phyloP scores from a whole-genome alignment of 2,329 filamentous ascomycete genomes.

The Colletotrichum sojae region DNA sequence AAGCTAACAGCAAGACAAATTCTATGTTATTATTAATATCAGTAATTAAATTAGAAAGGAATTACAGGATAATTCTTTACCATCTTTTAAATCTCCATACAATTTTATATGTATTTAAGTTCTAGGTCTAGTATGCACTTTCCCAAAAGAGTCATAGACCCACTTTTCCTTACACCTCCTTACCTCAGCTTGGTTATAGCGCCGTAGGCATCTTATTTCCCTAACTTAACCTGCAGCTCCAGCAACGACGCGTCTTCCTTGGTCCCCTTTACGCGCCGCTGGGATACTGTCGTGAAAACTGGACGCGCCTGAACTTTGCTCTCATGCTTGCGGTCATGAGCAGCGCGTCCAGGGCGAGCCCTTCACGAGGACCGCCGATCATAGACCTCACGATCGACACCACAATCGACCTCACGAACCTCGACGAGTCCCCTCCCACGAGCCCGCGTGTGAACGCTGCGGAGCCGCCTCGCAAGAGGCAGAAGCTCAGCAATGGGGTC shows the following conservation, averaged over 20 bases:
- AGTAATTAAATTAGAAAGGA: too few relatives aligned
- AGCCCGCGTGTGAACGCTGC: slow-evolving; percentile 10
- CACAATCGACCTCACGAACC: slow-evolving; percentile 46
- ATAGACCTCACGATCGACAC: slow-evolving; percentile 40
- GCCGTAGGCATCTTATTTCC: background rate
- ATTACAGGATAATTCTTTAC: too few relatives aligned
- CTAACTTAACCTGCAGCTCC: background rate
- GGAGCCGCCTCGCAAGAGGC: slow-evolving; percentile 50
- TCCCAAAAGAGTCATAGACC: background rate
- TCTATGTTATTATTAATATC: too few relatives aligned
- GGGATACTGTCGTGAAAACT: background rate
- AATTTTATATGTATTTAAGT: background rate
- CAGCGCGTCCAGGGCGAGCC: background rate
- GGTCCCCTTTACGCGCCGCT: background rate
- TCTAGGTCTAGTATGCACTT: background rate
- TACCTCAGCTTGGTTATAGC: slow-evolving; percentile 3
- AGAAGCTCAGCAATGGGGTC: slow-evolving; percentile 46
- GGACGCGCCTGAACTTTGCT: background rate
- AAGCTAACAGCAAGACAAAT: too few relatives aligned
- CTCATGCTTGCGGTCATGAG: background rate
- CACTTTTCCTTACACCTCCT: background rate
- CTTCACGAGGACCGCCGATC: background rate
- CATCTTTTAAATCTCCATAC: background rate
- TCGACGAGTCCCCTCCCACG: slow-evolving; percentile 41
- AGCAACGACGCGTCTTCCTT: background rate